phyloP scores from a whole-genome alignment of 2,329 filamentous ascomycete genomes.

The Amauroascus niger region DNA sequence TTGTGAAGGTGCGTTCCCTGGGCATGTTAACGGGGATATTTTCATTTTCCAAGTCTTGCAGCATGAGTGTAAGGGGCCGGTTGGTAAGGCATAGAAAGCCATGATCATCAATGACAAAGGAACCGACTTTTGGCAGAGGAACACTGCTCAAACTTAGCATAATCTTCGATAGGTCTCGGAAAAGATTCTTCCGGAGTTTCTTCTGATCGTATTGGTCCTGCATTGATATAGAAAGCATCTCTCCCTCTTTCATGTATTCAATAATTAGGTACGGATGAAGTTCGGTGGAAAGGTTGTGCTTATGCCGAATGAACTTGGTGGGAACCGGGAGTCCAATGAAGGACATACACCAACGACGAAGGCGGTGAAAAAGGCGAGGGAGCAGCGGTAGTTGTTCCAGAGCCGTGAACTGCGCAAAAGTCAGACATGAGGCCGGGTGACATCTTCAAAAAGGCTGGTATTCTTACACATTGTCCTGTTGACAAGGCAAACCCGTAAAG shows the following conservation, averaged over 20 bases:
- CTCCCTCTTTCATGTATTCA: background rate
- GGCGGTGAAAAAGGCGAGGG: background rate
- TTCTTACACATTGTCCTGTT: conserved; percentile 17
- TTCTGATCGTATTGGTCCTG: background rate
- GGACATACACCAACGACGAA: background rate
- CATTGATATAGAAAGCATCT: conserved; percentile 10
- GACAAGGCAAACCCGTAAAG: conserved; percentile 19
- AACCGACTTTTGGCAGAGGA: conserved; percentile 28
- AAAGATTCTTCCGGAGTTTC: conserved; percentile 19
- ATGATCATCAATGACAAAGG: conserved; percentile 24
- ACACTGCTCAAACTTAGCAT: conserved; percentile 17
- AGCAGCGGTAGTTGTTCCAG: background rate
- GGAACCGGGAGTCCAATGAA: background rate
- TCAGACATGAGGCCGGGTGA: background rate
- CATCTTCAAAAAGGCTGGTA: background rate
- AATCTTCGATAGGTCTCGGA: conserved; percentile 17
- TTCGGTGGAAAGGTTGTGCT: background rate
- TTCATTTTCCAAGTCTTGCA: conserved; percentile 23
- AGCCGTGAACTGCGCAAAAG: background rate
- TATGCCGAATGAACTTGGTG: background rate
- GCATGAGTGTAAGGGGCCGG: conserved; percentile 21
- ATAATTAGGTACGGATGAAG: background rate
- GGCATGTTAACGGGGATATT: conserved; percentile 22
- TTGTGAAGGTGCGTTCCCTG: conserved; percentile 19
- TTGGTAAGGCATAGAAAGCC: conserved; percentile 15